Evolutionary conservation across 1,284 basidiomycete species (phyloP).

Genomic region (Blastosporella zonata): DNA sequence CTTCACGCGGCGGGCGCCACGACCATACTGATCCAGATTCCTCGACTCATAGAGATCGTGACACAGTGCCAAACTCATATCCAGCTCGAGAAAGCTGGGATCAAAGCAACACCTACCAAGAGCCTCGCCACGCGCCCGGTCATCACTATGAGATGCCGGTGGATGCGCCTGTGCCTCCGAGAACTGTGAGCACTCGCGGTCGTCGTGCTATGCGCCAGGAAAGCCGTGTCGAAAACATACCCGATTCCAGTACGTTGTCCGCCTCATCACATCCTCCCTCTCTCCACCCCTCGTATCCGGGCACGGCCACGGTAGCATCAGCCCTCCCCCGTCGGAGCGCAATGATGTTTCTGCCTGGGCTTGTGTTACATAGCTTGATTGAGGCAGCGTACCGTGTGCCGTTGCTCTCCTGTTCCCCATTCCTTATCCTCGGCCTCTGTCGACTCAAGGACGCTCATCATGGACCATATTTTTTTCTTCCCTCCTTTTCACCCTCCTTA

Average conservation of each 20-base stretch:
- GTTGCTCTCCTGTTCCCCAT: conserved; percentile 26
- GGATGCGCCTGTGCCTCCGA: conserved; percentile 16
- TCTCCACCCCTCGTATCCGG: conserved; percentile 26
- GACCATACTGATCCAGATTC: conserved; percentile 30
- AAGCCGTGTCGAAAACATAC: conserved; percentile 40
- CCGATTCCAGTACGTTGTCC: conserved; percentile 76
- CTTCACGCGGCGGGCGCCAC: conserved; percentile 22
- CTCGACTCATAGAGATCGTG: conserved; percentile 26
- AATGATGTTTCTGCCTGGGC: conserved; percentile 38
- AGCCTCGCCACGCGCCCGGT: conserved; percentile 18
- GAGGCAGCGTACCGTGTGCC: conserved; percentile 40
- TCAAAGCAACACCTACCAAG: conserved; percentile 22
- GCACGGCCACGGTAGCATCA: conserved; percentile 26
- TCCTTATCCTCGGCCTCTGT: conserved; percentile 33
- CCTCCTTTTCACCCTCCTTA: conserved; percentile 20
- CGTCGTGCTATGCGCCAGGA: conserved; percentile 31
- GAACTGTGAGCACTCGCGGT: conserved; percentile 26
- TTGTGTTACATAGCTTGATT: conserved; percentile 47
- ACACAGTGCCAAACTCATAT: conserved; percentile 18
- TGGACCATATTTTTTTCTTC: conserved; percentile 39
- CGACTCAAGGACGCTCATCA: conserved; percentile 56
- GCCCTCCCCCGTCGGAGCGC: conserved; percentile 22
- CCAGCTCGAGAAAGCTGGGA: conserved; percentile 17
- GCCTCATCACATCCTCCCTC: conserved; percentile 51
- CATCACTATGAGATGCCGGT: conserved; percentile 17